Evolutionary conservation across 2,329 filamentous ascomycete species (phyloP).

Genomic region (Scytalidium lignicola): DNA sequence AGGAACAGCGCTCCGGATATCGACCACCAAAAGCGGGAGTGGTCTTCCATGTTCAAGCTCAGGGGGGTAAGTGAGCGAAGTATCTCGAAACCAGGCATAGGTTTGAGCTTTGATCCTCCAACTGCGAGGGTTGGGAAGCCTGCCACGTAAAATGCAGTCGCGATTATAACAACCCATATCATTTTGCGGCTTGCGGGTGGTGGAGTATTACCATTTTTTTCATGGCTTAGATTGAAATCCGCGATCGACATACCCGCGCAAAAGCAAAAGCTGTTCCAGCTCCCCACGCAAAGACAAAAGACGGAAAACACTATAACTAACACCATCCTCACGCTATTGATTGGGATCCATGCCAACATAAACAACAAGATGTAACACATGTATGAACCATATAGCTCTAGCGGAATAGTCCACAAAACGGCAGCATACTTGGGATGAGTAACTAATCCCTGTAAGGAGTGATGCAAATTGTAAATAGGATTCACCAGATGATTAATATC

Average conservation of each 20-base stretch:
- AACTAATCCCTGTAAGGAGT: slow-evolving; percentile 12
- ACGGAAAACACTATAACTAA: slow-evolving; percentile 10
- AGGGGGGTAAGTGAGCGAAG: slow-evolving; percentile 13
- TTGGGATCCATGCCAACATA: slow-evolving; percentile 8
- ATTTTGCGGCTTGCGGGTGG: background rate
- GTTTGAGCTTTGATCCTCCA: slow-evolving; percentile 9
- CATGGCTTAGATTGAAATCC: slow-evolving; percentile 17
- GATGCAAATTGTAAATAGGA: slow-evolving; percentile 13
- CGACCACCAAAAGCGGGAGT: slow-evolving; percentile 18
- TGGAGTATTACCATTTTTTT: slow-evolving; percentile 3
- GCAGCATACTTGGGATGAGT: slow-evolving; percentile 32
- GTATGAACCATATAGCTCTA: slow-evolving; percentile 42
- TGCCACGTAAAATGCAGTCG: slow-evolving; percentile 16
- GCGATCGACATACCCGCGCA: slow-evolving; percentile 18
- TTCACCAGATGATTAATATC: slow-evolving; percentile 17
- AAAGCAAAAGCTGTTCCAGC: slow-evolving; percentile 22
- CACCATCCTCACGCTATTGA: slow-evolving; percentile 11
- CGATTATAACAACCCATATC: slow-evolving; percentile 10
- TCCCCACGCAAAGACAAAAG: slow-evolving; percentile 11
- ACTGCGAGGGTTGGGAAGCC: slow-evolving; percentile 15
- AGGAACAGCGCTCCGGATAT: slow-evolving; percentile 16
- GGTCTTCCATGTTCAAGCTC: slow-evolving; percentile 14
- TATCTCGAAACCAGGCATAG: slow-evolving; percentile 18
- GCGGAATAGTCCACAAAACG: slow-evolving; percentile 45
- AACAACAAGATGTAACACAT: slow-evolving; percentile 16